Evolutionary conservation across 1,139 yeast genomes (phyloP), one percentile per base, ranked within the genome.

Genomic region (Yamadazyma membranifaciens): DNA sequence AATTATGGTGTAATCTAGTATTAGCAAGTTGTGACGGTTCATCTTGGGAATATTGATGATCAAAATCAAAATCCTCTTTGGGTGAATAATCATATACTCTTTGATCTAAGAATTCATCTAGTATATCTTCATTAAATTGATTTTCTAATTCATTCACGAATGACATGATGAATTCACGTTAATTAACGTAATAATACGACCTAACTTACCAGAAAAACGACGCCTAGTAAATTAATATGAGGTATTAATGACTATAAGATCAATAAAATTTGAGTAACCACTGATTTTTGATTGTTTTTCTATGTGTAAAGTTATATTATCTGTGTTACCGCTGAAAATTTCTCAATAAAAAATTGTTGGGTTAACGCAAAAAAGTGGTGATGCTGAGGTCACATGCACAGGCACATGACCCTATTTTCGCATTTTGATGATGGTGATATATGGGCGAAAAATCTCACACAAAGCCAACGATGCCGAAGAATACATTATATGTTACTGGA

Each of bases 401-500:
- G 17, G 28, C 33, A 35, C n/a, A n/a, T n/a, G n/a, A n/a, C n/a
- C n/a, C n/a, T n/a, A n/a, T n/a, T n/a, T n/a, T n/a, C n/a, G n/a
- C n/a, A n/a, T n/a, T n/a, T n/a, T n/a, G n/a, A n/a, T n/a, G n/a
- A n/a, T n/a, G 28, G 24, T 25, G 28, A 9, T 9, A 9, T 10
- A 25, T 25, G 6, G 6, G 28, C 24, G 24, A 20, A 20, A 6
- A 25, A 10, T 25, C 12, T 33, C 26, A 15, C 31, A 24, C 30
- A 16, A 33, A 20, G n/a, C 27, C 37, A 27, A 34, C 31, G 26
- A 76, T 75, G 81, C 80, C 80, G 22, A 69, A 69, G 54, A 76
- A 73, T 52, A 79, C 84, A 20, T 66, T 80, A 43, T 80, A 80
- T 55, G 83, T 80, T 34, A 76, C 83, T 6, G 86, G 88, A 24